Evolutionary conservation across 176 grass and related monocot species (phyloP).

Genomic region (Ampelocalamus luodianensis): DNA sequence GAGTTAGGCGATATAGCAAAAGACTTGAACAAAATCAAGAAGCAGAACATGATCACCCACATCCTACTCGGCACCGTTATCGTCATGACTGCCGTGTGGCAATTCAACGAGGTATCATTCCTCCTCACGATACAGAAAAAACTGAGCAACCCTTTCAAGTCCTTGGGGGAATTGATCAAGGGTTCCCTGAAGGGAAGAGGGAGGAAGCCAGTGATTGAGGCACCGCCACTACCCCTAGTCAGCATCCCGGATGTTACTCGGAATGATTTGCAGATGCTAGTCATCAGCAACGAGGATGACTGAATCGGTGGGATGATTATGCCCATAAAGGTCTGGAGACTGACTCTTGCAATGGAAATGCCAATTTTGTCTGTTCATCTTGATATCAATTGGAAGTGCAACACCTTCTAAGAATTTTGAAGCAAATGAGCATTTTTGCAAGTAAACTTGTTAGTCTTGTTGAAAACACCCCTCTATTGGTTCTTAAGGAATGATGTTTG

Average conservation of each 20-base stretch:
- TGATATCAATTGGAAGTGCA: constrained; percentile 17
- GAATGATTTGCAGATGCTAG: constrained; percentile 28
- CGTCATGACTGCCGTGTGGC: constrained; percentile 53
- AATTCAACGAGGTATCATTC: constrained; percentile 58
- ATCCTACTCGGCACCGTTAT: constrained; percentile 52
- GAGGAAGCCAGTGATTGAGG: constrained; percentile 35
- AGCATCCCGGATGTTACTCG: constrained; percentile 32
- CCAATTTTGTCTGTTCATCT: not conserved
- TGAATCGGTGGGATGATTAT: not conserved
- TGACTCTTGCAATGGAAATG: not conserved
- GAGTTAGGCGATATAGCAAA: constrained; percentile 25
- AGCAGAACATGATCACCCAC: constrained; percentile 65
- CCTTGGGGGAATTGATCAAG: constrained; percentile 50
- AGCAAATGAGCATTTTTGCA: not conserved
- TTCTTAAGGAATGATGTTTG: not conserved
- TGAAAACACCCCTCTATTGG: not conserved
- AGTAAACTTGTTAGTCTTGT: not conserved
- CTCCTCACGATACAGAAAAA: constrained; percentile 46
- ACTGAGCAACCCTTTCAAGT: constrained; percentile 53
- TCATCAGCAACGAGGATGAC: constrained; percentile 12
- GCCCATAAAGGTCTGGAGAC: not conserved
- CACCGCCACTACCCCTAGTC: constrained; percentile 33
- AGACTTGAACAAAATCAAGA: constrained; percentile 55
- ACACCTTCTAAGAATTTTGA: not conserved
- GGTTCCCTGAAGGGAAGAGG: not conserved